Percentiles rank a stretch among this genome's conserved stretches.
These are phyloP conservation scores for Helotiales sp. DNA, from an alignment of 2,329 filamentous ascomycete species.

Conservation along the genomic window DNA sequence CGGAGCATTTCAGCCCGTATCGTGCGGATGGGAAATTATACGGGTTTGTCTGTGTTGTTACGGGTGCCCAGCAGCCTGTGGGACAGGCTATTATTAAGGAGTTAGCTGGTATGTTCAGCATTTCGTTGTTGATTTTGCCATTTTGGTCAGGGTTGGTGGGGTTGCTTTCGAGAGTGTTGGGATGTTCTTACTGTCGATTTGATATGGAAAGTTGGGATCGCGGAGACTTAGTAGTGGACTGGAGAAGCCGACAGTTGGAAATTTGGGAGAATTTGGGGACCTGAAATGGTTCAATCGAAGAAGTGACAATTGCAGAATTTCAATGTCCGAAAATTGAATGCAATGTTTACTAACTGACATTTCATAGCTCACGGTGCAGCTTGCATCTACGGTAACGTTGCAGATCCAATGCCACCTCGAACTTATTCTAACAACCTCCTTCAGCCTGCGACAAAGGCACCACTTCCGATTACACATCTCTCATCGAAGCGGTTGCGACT, in stretches of 20 bases:
- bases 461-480: slow-evolving; percentile 47
- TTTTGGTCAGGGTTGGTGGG: background rate
- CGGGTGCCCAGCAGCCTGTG: slow-evolving; percentile 63
- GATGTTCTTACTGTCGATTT: background rate
- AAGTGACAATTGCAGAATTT: background rate
- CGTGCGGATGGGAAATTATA: slow-evolving; percentile 49
- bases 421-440: slow-evolving; percentile 23
- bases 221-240: too few relatives aligned
- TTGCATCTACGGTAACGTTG: slow-evolving; percentile 59
- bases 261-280: background rate
- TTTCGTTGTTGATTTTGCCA: background rate
- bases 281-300: background rate
- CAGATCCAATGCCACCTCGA: background rate
- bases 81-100: slow-evolving; percentile 64
- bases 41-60: slow-evolving; percentile 69
- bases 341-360: slow-evolving; percentile 34
- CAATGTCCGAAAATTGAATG: background rate
- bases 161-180: background rate
- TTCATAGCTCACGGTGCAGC: slow-evolving; percentile 64
- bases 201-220: too few relatives aligned
- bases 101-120: slow-evolving; percentile 55
- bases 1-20: slow-evolving; percentile 40
- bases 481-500: slow-evolving; percentile 50
- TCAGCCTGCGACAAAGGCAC: slow-evolving; percentile 55
- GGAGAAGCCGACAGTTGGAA: background rate